phyloP scores from a whole-genome alignment of 2,329 filamentous ascomycete species.

The Microthyrium microscopicum region DNA sequence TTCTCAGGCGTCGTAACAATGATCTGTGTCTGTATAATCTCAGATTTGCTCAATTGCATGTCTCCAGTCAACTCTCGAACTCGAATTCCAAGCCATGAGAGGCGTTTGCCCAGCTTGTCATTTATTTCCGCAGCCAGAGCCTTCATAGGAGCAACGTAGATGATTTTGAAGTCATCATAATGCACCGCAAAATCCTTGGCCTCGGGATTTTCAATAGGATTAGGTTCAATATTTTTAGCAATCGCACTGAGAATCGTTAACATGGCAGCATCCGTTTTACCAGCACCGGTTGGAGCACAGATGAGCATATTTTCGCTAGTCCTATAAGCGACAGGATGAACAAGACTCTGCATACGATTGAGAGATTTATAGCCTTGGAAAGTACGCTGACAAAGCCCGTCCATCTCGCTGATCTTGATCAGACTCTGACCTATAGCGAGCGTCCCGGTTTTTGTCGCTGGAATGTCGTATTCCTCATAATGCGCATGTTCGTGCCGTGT shows the following conservation, averaged over 20 bases:
- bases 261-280: slow-evolving; percentile 98
- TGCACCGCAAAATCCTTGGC: slow-evolving; percentile 70
- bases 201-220: slow-evolving; percentile 55
- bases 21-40: slow-evolving; percentile 91
- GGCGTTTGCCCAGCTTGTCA: slow-evolving; percentile 76
- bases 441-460: slow-evolving; percentile 62
- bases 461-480: slow-evolving; percentile 82
- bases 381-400: slow-evolving; percentile 76
- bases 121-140: slow-evolving; percentile 92
- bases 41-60: slow-evolving; percentile 94
- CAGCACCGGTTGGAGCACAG: slow-evolving; percentile 90
- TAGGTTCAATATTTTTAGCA: slow-evolving; percentile 67
- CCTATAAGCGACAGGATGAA: slow-evolving; percentile 88
- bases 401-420: slow-evolving; percentile 64
- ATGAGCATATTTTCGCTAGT: slow-evolving; percentile 98
- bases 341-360: slow-evolving; percentile 95
- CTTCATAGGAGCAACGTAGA: slow-evolving; percentile 99
- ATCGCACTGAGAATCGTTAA: slow-evolving; percentile 84
- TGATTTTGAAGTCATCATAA: slow-evolving; percentile 85
- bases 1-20: slow-evolving; percentile 98
- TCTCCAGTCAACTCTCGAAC: slow-evolving; percentile 92
- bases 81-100: slow-evolving; percentile 85
- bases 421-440: slow-evolving; percentile 58
- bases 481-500: slow-evolving; percentile 54
- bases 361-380: slow-evolving; percentile 88